Percentiles rank a stretch among this genome's conserved stretches.
Conservation (phyloP, 306 rosid species). For the Cercis canadensis region DNA sequence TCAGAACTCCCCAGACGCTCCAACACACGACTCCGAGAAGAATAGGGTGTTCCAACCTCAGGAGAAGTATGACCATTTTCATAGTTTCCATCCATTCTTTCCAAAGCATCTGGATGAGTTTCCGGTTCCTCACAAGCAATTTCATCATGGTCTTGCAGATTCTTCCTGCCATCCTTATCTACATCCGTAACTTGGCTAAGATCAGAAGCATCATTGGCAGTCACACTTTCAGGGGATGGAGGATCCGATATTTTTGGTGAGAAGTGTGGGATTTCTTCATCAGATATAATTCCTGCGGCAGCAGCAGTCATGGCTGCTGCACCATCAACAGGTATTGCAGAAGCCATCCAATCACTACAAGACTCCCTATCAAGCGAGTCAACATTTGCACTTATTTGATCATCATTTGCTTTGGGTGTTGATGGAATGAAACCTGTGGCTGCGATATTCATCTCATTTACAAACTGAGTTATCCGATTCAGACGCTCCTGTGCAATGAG, state of each 20-base stretch:
- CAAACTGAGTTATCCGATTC: constrained; percentile 81
- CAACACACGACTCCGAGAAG: constrained; percentile 45
- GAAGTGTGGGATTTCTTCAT: constrained; percentile 56
- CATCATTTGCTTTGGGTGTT: constrained; percentile 46
- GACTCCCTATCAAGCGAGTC: constrained; percentile 58
- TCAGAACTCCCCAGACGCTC: constrained; percentile 78
- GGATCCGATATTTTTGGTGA: constrained; percentile 48
- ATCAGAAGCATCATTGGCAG: constrained; percentile 74
- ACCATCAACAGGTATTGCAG: constrained; percentile 82
- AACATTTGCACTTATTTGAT: constrained; percentile 52
- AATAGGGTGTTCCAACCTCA: constrained; percentile 47
- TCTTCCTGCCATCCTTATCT: constrained; percentile 62
- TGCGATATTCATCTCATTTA: constrained; percentile 59
- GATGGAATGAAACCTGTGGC: constrained; percentile 57
- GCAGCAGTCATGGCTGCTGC: constrained; percentile 75
- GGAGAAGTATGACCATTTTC: constrained; percentile 64
- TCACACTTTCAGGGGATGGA: constrained; percentile 67
- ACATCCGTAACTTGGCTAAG: constrained; percentile 55
- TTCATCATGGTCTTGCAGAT: constrained; percentile 52
- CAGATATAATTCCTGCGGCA: constrained; percentile 80
- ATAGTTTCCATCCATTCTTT: constrained; percentile 55
- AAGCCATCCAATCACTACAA: constrained; percentile 66
- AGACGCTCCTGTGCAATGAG: constrained; percentile 96
- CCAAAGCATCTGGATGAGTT: constrained; percentile 44
- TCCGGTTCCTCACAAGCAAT: constrained; percentile 54